These are phyloP conservation scores for Rubus idaeus DNA, from an alignment of 306 rosid genomes.

Conservation along the genomic window DNA sequence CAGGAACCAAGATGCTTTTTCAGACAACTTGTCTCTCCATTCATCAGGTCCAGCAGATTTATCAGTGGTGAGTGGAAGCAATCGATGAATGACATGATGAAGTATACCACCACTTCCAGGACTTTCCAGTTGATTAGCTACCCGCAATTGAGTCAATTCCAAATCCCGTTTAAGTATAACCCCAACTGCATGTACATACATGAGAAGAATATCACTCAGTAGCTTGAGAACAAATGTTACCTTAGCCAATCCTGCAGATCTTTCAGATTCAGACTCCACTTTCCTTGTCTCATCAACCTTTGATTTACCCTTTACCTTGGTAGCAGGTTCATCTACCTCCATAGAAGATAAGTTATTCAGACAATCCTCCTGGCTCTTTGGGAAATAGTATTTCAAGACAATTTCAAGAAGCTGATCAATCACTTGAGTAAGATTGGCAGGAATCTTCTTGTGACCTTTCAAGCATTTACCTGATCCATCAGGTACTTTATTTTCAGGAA, in stretches of 20 bases:
- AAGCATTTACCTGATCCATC: constrained; percentile 83
- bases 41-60: constrained; percentile 96
- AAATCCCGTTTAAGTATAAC: constrained; percentile 88
- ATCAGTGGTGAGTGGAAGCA: constrained; percentile 78
- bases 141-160: constrained; percentile 83
- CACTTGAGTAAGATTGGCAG: constrained; percentile 88
- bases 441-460: constrained; percentile 87
- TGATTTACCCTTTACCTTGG: constrained; percentile 91
- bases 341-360: constrained; percentile 51
- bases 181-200: constrained; percentile 94
- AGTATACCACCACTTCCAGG: constrained; percentile 72
- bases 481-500: constrained; percentile 73
- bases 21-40: constrained; percentile 94
- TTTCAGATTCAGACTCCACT: constrained; percentile 74
- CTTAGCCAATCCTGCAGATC: constrained; percentile 86
- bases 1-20: constrained; percentile 89
- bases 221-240: constrained; percentile 91
- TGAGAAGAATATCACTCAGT: constrained; percentile 88
- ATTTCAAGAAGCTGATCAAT: constrained; percentile 95
- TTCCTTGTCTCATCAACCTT: constrained; percentile 70
- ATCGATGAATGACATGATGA: constrained; percentile 69
- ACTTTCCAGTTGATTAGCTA: constrained; percentile 60
- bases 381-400: constrained; percentile 72
- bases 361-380: constrained; percentile 53
- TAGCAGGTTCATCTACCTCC: constrained; percentile 91